These are phyloP conservation scores for Dactylonectria macrodidyma DNA, from an alignment of 2,329 filamentous ascomycete species.

Conservation along the genomic window DNA sequence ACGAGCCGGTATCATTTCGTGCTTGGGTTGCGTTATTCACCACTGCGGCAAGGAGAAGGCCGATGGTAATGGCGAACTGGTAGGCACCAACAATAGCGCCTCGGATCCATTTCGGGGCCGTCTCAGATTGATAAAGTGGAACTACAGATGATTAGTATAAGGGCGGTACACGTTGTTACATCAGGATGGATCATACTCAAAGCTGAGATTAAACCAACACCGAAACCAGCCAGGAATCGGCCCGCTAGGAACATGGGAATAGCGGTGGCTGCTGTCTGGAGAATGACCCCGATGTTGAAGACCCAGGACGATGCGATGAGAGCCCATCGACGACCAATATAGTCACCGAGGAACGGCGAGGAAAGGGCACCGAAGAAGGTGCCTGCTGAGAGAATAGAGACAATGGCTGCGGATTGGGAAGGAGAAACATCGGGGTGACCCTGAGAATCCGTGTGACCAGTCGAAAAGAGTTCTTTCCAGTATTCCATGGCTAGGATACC, in stretches of 20 bases:
- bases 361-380: slow-evolving; percentile 82
- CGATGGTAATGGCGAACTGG: slow-evolving; percentile 79
- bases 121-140: slow-evolving; percentile 81
- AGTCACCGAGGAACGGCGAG: slow-evolving; percentile 74
- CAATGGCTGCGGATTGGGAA: slow-evolving; percentile 73
- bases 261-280: slow-evolving; percentile 74
- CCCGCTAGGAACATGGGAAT: slow-evolving; percentile 79
- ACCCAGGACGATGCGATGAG: slow-evolving; percentile 74
- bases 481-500: slow-evolving; percentile 72
- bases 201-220: slow-evolving; percentile 82
- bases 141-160: slow-evolving; percentile 57
- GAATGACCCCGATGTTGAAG: slow-evolving; percentile 76
- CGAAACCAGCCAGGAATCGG: slow-evolving; percentile 81
- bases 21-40: slow-evolving; percentile 56
- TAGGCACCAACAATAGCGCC: slow-evolving; percentile 80
- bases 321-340: slow-evolving; percentile 74
- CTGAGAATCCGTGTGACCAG: slow-evolving; percentile 61
- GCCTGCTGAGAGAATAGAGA: slow-evolving; percentile 82
- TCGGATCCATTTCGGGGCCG: slow-evolving; percentile 80
- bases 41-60: slow-evolving; percentile 75
- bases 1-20: slow-evolving; percentile 67
- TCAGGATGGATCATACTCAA: slow-evolving; percentile 59
- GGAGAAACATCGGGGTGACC: slow-evolving; percentile 65
- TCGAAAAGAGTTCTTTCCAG: slow-evolving; percentile 67
- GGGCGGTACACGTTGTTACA: not conserved